Evolutionary conservation across 345 rosid species (phyloP), one percentile per base, ranked within the genome.

Genomic region (Raphanus sativus): DNA sequence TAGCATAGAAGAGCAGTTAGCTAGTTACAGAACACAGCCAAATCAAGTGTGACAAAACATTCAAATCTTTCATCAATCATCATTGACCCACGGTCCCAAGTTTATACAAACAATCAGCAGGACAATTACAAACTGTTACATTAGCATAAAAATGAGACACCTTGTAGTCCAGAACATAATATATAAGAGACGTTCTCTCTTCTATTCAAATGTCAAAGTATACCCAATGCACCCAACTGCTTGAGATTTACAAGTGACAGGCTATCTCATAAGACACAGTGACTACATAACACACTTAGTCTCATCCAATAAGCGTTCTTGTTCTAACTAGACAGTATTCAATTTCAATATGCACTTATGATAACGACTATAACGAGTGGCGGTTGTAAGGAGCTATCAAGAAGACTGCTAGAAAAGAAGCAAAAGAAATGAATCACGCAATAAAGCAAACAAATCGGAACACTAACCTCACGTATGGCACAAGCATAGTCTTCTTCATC

Each of bases 401-500:
- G 45, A 9, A n/a, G n/a, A n/a, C 12, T 38, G 3, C 11, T 38
- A 34, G 9, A 10, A 38, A 38, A 38, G 2, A 5, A 38, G 2
- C 13, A 38, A 38, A 38, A 38, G 12, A 38, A 38, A 38, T 38
- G 12, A 38, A 38, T 10, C 45, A 38, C 45, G 45, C 45, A 38
- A 40, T 9, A 40, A 40, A 10, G 6, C 13, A 11, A 40, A 0
- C 0, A 38, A 38, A 10, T 38, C 45, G 4, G 7, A 6, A 40
- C 6, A 36, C 40, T 36, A 40, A 36, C 40, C 40, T 36, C 9
- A 7, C 40, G 40, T 36, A 36, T 36, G 40, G 40, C 40, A 36
- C 68, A 81, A 29, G 93, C 91, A 86, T 90, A 87, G 80, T 95
- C 99, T 83, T 95, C 99, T 84, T 95, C 99, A 61, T 95, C 97